These are phyloP conservation scores for Deuterostichococcus epilithicus DNA, from an alignment of 139 green algal species.

Conservation along the genomic window DNA sequence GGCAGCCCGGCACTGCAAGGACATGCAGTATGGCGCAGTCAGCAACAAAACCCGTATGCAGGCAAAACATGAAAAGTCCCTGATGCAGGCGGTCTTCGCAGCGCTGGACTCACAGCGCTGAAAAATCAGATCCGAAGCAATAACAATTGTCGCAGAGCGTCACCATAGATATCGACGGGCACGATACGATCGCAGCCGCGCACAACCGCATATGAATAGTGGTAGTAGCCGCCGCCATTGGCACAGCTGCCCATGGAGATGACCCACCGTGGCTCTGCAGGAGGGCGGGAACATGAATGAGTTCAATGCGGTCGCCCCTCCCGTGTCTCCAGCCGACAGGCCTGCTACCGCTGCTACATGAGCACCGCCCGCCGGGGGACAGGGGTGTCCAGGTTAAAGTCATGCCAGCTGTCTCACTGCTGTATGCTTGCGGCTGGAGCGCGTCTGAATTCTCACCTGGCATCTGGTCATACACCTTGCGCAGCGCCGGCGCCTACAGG, in stretches of 20 bases:
- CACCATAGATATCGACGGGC: slow-evolving; percentile 93
- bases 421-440: no score
- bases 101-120: no score
- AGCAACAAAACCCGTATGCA: not conserved
- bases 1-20: slow-evolving; percentile 79
- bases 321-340: no score
- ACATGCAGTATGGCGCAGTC: not conserved
- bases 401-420: no score
- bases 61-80: no score
- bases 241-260: slow-evolving; percentile 95
- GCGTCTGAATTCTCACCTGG: not conserved
- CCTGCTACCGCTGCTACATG: no score
- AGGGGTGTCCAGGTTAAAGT: no score
- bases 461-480: slow-evolving; percentile 88
- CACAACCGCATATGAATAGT: slow-evolving; percentile 96
- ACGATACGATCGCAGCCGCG: slow-evolving; percentile 94
- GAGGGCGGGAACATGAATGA: not conserved
- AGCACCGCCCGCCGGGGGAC: no score
- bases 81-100: not conserved
- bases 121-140: no score
- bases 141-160: not conserved
- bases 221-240: slow-evolving; percentile 97
- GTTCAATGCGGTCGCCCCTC: no score
- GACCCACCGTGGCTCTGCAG: slow-evolving; percentile 88
- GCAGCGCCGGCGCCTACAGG: slow-evolving; percentile 73